Evolutionary conservation across 73 alveolate species (phyloP), one percentile per base, ranked within the genome.

Genomic region (Paramecium biaurelia): DNA sequence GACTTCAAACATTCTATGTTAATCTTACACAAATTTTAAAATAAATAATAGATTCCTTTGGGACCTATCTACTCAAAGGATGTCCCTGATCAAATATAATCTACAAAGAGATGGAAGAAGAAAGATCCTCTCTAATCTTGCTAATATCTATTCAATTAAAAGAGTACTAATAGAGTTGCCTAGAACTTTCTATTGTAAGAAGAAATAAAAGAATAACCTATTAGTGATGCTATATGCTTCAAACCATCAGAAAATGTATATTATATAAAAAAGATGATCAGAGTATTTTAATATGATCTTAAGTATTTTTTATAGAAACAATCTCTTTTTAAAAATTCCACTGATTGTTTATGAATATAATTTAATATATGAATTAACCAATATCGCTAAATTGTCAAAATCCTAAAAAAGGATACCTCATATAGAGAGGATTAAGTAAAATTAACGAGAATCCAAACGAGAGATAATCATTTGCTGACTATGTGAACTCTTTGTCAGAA

Each of bases 241-340:
- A 79, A 79, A 79, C 90, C 74, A 14, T 42, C 45, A 41, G 90
- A 79, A n/a, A 43, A 41, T 20, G 74, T 79, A 45, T 79, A 12
- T 20, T 21, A 41, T 45, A 42, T 79, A 37, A 79, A 79, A 41
- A 79, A 79, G 28, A 41, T 79, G 42, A 79, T 79, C 34, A 21
- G 74, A 43, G 90, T 79, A 11, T 79, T 79, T 45, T 7, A 79
- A 79, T 79, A 79, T 45, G 90, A 79, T 79, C 20, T 79, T 24
- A 38, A 79, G 32, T 79, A 79, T 34, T 79, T 79, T 47, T 21
- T 12, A 30, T 34, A 41, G 43, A 32, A 63, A 63, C 84, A 63
- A 63, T 63, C 84, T 63, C 84, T 63, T 32, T 63, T 63, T 63
- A 63, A 63, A 63, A 63, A 63, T 63, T 63, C 84, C 20, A 63